Percentiles rank a stretch among this genome's conserved stretches.
These are phyloP conservation scores for Heritiera littoralis DNA, from an alignment of 345 rosid species.

Conservation along the genomic window DNA sequence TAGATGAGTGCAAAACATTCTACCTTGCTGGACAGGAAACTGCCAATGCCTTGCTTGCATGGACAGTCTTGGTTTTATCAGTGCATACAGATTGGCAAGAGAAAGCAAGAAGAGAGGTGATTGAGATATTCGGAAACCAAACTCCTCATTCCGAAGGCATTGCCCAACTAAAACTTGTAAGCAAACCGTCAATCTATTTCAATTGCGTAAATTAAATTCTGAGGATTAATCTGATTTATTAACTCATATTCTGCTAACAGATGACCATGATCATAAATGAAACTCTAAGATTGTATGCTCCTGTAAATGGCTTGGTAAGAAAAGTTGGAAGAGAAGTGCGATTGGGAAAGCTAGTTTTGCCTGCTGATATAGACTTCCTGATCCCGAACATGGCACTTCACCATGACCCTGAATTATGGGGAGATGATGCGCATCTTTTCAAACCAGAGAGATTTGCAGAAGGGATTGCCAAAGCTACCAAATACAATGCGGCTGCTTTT, in stretches of 20 bases:
- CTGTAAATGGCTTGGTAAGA: constrained; percentile 9
- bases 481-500: constrained; percentile 35
- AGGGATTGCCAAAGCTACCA: constrained; percentile 49
- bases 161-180: constrained; percentile 41
- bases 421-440: constrained; percentile 39
- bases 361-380: constrained; percentile 23
- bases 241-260: constrained; percentile 3
- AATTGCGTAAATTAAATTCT: neutral
- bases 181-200: neutral
- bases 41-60: constrained; percentile 32
- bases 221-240: neutral
- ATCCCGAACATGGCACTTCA: constrained; percentile 32
- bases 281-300: constrained; percentile 42
- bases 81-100: constrained; percentile 46
- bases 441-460: constrained; percentile 46
- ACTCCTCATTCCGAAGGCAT: constrained; percentile 35
- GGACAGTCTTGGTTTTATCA: constrained; percentile 44
- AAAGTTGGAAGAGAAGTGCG: constrained; percentile 22
- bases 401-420: constrained; percentile 44
- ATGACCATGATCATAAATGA: constrained; percentile 36
- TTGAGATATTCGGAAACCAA: constrained; percentile 29
- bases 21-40: constrained; percentile 45
- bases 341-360: constrained; percentile 37
- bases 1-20: constrained; percentile 46
- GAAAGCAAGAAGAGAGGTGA: constrained; percentile 38